Base-by-base conservation (phyloP, 140 eudicot genomes). In the Oenanthe javanica region DNA sequence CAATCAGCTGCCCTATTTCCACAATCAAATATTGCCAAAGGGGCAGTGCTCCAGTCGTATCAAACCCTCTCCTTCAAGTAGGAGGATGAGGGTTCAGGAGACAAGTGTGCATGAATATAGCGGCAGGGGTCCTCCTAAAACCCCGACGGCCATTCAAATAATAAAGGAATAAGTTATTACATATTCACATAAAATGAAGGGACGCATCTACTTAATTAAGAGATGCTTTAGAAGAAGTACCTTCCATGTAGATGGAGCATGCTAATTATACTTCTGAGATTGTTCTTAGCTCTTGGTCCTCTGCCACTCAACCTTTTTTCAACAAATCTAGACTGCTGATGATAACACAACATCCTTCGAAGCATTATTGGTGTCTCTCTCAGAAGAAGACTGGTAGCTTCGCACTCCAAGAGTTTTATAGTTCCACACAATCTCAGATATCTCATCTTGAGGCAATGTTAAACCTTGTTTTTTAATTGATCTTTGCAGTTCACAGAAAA, bases 401-500 rank as follows among this genome's bases (percentile, higher is more conserved):
- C 88, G 86, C 57, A 79, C 87, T 49, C 97, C 97, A 59, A 85
- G 74, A 63, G 90, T 90, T 82, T 92, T 94, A 66, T 79, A 92
- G 43, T 94, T 87, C 99, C 97, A 92, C 12, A 94, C 87, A 71
- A 86, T 89, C 86, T 89, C 91, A 9, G 93, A 90, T 36, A 92
- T 79, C 83, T 90, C 86, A 71, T 94, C 97, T 83, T 94, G 99
- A 79, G 99, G 97, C 80, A 82, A 79, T 49, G 86, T 45, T 27
- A 94, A 49, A 70, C 91, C 87, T 75, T 82, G 77, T 43, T 85
- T 86, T 84, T 87, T 94, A 25, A 92, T 79, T 14, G 97, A 87
- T 50, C 87, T 83, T 16, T 80, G 97, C 78, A 92, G 79, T 83
- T 90, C 91, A 72, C 86, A 81, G 72, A 92, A 91, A 75, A 88